phyloP scores from a whole-genome alignment of 345 rosid species.

The Boechera retrofracta region DNA sequence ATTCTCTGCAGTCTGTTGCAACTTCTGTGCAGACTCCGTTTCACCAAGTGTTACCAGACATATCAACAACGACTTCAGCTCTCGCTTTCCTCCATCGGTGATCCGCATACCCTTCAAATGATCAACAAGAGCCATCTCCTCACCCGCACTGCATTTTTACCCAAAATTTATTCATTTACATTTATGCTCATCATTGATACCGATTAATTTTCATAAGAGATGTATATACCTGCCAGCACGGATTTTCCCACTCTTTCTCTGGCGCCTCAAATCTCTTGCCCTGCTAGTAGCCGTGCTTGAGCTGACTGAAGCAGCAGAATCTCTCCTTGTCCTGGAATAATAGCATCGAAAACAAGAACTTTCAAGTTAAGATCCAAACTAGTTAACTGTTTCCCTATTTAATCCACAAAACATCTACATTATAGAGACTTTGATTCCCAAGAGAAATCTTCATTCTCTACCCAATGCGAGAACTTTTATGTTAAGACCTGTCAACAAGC shows the following conservation, averaged over 20 bases:
- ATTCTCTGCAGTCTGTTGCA: conserved; percentile 71
- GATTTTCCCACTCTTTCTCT: conserved; percentile 79
- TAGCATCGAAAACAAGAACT: conserved; percentile 4
- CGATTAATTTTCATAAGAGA: not conserved
- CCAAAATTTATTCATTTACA: conserved; percentile 36
- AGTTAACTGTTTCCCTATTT: not conserved
- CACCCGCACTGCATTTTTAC: conserved; percentile 70
- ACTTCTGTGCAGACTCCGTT: conserved; percentile 68
- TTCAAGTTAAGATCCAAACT: conserved; percentile 12
- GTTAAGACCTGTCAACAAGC: conserved; percentile 7
- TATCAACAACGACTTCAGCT: conserved; percentile 76
- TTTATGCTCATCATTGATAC: conserved; percentile 8
- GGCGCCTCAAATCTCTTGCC: conserved; percentile 76
- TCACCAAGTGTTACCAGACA: conserved; percentile 76
- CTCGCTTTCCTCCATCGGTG: conserved; percentile 69
- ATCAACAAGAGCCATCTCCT: conserved; percentile 93
- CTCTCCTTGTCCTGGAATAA: conserved; percentile 68
- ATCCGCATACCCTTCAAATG: conserved; percentile 89
- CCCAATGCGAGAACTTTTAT: not conserved
- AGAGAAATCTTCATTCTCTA: conserved; percentile 11
- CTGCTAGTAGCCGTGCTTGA: conserved; percentile 64
- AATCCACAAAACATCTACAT: conserved; percentile 15
- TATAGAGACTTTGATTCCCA: conserved; percentile 6
- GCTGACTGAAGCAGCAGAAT: conserved; percentile 74
- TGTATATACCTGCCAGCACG: conserved; percentile 87